Evolutionary conservation across 2,329 filamentous ascomycete species (phyloP).

Genomic region (Exophiala alcalophila): DNA sequence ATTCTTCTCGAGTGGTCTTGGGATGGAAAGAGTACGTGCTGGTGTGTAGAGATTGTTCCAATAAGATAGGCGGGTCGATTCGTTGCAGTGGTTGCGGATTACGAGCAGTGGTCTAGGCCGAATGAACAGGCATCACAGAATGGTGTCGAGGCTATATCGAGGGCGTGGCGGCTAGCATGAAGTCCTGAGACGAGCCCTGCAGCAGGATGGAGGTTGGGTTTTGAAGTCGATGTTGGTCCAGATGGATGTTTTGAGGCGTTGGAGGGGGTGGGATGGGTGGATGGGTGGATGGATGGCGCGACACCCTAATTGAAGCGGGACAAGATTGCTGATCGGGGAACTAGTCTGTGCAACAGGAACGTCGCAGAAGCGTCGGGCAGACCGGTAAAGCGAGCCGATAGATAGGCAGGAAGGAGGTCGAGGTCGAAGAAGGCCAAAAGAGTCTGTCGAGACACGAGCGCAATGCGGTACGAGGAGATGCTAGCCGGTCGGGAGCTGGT

Average conservation of each 20-base stretch:
- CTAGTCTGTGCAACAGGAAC: constrained; percentile 23
- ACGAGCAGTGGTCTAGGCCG: constrained; percentile 11
- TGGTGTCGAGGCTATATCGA: constrained; percentile 5
- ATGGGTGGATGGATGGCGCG: constrained; percentile 17
- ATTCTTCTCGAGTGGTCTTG: constrained; percentile 13
- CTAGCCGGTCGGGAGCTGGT: no score
- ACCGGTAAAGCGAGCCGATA: constrained; percentile 6
- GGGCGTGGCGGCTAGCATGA: constrained; percentile 14
- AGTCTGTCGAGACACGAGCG: no score
- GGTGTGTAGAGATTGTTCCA: constrained; percentile 2
- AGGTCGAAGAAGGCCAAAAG: constrained; percentile 1
- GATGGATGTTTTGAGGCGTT: constrained; percentile 10
- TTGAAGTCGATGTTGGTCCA: constrained; percentile 14
- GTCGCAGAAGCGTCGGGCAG: constrained; percentile 19
- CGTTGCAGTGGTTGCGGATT: no score
- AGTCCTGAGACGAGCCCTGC: constrained; percentile 20
- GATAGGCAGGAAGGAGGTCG: constrained; percentile 5
- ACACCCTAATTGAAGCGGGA: constrained; percentile 23
- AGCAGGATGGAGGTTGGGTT: constrained; percentile 6
- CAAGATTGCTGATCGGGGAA: constrained; percentile 26
- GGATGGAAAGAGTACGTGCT: constrained; percentile 6
- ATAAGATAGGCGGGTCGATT: no score
- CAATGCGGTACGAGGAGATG: no score
- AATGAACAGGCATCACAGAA: constrained; percentile 2
- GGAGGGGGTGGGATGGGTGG: constrained; percentile 17